A percentile compares a stretch with the other conserved stretches of the same genome.
phyloP scores from a whole-genome alignment of 2,329 filamentous ascomycete species.

The Alternaria hordeiaustralica region DNA sequence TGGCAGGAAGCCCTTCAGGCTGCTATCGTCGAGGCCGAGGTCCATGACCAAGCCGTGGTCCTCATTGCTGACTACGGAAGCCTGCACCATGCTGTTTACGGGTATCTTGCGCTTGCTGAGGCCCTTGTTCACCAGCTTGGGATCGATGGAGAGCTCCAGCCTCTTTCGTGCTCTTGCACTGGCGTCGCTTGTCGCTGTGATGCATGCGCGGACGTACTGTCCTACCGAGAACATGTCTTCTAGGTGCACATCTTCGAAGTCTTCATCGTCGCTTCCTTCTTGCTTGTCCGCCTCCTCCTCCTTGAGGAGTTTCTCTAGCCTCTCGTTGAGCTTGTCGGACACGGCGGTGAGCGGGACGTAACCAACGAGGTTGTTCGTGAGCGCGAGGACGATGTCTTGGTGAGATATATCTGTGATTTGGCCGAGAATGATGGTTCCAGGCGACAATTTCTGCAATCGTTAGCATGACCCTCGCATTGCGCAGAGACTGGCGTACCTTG shows the following conservation, averaged over 20 bases:
- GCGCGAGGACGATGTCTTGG: constrained; percentile 77
- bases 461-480: constrained; percentile 7
- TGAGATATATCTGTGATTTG: constrained; percentile 82
- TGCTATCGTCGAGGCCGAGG: constrained; percentile 72
- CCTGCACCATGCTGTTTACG: constrained; percentile 80
- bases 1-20: constrained; percentile 81
- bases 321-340: constrained; percentile 77
- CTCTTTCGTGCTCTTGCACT: constrained; percentile 73
- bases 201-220: constrained; percentile 85
- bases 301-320: constrained; percentile 71
- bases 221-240: constrained; percentile 78
- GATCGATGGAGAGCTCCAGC: constrained; percentile 87
- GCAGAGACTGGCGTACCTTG: constrained; percentile 66
- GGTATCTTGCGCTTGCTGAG: constrained; percentile 76
- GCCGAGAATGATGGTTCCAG: constrained; percentile 86
- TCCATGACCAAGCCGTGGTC: constrained; percentile 97
- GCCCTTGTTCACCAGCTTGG: constrained; percentile 77
- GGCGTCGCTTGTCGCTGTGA: constrained; percentile 78
- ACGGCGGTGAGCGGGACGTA: constrained; percentile 93
- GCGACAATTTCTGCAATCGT: constrained; percentile 71
- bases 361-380: constrained; percentile 92
- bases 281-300: constrained; percentile 67
- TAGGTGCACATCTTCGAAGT: constrained; percentile 70
- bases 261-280: constrained; percentile 56
- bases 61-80: constrained; percentile 87